Conservation (phyloP, 768 basidiomycete genomes). For the Myochromella boudieri region DNA sequence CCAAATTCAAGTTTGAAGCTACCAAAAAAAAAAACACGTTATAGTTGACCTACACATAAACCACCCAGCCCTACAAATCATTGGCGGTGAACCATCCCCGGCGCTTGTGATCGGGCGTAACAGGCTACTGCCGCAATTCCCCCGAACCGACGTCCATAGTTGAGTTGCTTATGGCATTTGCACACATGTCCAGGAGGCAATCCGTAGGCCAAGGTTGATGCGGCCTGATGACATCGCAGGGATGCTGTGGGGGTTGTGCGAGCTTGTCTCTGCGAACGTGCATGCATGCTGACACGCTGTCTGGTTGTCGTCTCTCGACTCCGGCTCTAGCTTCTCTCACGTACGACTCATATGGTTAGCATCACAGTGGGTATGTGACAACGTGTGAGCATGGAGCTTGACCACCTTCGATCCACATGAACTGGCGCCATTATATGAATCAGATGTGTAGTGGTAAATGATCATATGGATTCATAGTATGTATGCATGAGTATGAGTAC, state of each 20-base stretch:
- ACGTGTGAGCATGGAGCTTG: neutral
- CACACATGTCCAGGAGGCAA: neutral
- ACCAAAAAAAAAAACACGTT: too few species aligned
- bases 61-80: too few species aligned
- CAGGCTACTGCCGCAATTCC: neutral
- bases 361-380: neutral
- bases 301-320: neutral
- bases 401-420: too few species aligned
- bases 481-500: neutral
- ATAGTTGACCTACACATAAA: too few species aligned
- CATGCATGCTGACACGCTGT: neutral
- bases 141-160: too few species aligned
- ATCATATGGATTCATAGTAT: neutral
- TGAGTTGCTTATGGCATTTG: too few species aligned
- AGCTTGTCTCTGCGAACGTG: neutral
- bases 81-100: too few species aligned
- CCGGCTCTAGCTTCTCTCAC: constrained; percentile 6
- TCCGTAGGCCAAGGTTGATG: neutral
- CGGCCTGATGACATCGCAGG: neutral
- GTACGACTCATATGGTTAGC: neutral
- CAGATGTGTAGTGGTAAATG: neutral
- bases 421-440: too few species aligned
- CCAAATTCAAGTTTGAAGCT: too few species aligned
- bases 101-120: neutral
- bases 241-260: neutral